Evolutionary conservation across 2,329 filamentous ascomycete genomes (phyloP).

Genomic region (Cladosporium oxysporum): DNA sequence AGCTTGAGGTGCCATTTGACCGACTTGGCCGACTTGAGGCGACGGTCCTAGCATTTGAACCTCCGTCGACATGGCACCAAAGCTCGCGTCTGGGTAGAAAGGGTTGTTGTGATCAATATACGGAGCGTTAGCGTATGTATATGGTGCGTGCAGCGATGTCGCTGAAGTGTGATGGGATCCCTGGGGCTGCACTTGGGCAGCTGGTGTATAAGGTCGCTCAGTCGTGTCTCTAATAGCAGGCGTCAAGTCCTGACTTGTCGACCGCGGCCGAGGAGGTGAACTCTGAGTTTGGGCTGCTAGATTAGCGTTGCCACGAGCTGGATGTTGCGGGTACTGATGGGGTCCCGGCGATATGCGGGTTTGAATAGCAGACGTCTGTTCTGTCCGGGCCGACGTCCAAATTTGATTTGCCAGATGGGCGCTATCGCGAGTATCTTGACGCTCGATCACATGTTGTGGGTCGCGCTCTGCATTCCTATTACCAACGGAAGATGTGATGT

Average conservation of each 20-base stretch:
- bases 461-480: too few species aligned
- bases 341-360: background rate
- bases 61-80: background rate
- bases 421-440: too few species aligned
- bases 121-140: background rate
- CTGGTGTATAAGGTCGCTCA: conserved; percentile 17
- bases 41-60: conserved; percentile 20
- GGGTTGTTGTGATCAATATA: background rate
- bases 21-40: conserved; percentile 6
- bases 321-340: conserved; percentile 1
- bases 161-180: conserved; percentile 21
- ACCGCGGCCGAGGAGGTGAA: conserved; percentile 26
- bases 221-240: conserved; percentile 31
- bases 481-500: too few species aligned
- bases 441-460: too few species aligned
- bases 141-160: conserved; percentile 18
- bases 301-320: conserved; percentile 1
- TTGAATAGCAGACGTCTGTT: background rate
- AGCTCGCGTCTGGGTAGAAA: background rate
- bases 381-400: too few species aligned
- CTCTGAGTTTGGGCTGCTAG: conserved; percentile 9
- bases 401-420: too few species aligned
- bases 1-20: background rate
- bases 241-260: conserved; percentile 18
- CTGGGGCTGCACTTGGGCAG: conserved; percentile 28